These are phyloP conservation scores for Pharus latifolius DNA, from an alignment of 176 grass and related monocot genomes.

Conservation along the genomic window DNA sequence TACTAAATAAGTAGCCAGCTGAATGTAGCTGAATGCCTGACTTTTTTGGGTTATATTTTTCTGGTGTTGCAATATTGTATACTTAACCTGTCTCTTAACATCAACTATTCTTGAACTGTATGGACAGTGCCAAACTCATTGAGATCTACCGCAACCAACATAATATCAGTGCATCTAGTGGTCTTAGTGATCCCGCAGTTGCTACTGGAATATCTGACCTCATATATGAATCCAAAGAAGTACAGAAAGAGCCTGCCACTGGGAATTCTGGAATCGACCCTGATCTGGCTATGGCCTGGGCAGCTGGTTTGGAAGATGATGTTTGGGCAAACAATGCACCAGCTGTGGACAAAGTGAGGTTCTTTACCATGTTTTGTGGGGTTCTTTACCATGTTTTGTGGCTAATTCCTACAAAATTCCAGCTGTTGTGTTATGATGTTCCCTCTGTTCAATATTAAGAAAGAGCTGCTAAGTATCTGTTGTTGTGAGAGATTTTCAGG, in stretches of 20 bases:
- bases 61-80: background rate
- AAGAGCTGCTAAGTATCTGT: background rate
- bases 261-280: slow-evolving; percentile 70
- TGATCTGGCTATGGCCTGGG: slow-evolving; percentile 98
- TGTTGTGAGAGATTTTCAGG: background rate
- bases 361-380: slow-evolving; percentile 6
- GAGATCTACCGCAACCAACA: slow-evolving; percentile 94
- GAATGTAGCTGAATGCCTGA: background rate
- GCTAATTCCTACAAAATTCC: background rate
- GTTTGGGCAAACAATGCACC: slow-evolving; percentile 76
- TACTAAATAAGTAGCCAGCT: background rate
- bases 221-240: slow-evolving; percentile 82
- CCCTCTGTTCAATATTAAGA: background rate
- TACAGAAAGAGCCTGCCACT: slow-evolving; percentile 46
- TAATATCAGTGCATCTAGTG: slow-evolving; percentile 80
- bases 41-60: background rate
- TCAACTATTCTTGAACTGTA: slow-evolving; percentile 17
- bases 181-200: slow-evolving; percentile 92
- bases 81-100: background rate
- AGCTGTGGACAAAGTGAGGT: slow-evolving; percentile 81
- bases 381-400: background rate
- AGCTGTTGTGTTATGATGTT: background rate
- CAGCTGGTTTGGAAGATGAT: slow-evolving; percentile 91
- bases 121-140: slow-evolving; percentile 78
- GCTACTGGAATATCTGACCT: slow-evolving; percentile 95